Percentiles rank a stretch among this genome's conserved stretches.
Evolutionary conservation across 257 asterid genomes (phyloP).

Genomic region (Penstemon davidsonii): DNA sequence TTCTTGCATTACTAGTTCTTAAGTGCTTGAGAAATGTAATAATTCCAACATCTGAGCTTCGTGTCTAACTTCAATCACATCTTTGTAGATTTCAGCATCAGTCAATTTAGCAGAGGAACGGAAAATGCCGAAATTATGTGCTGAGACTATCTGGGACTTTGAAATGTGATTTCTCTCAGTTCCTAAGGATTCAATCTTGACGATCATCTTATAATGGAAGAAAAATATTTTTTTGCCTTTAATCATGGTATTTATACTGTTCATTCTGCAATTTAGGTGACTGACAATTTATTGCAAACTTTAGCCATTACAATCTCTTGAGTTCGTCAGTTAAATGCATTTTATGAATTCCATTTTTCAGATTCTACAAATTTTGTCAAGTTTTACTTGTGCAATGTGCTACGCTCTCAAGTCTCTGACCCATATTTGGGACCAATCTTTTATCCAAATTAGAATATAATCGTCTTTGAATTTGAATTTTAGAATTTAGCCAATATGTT

Average conservation of each 20-base stretch:
- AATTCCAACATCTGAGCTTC: neutral
- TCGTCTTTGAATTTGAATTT: no score
- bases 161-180: conserved; percentile 54
- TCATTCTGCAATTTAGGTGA: conserved; percentile 26
- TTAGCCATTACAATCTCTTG: conserved; percentile 25
- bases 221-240: conserved; percentile 17
- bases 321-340: conserved; percentile 7
- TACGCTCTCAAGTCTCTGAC: neutral
- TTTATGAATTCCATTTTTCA: conserved; percentile 12
- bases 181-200: conserved; percentile 22
- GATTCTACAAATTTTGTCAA: neutral
- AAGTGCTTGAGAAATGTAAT: neutral
- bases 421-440: no score
- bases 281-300: conserved; percentile 26
- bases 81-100: conserved; percentile 66
- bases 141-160: conserved; percentile 81
- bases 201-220: neutral
- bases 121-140: conserved; percentile 64
- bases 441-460: no score
- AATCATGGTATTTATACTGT: conserved; percentile 5
- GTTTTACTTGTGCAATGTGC: neutral
- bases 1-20: neutral
- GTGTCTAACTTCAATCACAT: conserved; percentile 10
- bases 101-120: conserved; percentile 70
- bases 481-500: no score